phyloP scores from a whole-genome alignment of 129 eudicot species.

The Chrysanthemum lavandulifolium region DNA sequence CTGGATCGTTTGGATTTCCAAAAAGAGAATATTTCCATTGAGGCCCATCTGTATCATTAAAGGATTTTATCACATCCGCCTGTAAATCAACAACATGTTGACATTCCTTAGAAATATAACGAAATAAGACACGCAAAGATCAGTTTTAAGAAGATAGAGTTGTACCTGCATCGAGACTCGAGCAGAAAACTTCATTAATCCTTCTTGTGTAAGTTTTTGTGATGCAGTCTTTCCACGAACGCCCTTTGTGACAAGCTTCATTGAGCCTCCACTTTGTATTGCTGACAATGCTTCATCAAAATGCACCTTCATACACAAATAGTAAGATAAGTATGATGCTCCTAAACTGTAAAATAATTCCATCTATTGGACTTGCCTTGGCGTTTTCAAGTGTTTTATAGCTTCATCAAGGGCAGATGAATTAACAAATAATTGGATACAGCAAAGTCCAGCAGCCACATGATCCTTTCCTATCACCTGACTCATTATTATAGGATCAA shows the following conservation, averaged over 20 bases:
- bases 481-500: conserved; percentile 28
- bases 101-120: background rate
- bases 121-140: conserved; percentile 1
- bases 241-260: conserved; percentile 78
- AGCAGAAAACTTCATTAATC: conserved; percentile 86
- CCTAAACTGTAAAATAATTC: no score
- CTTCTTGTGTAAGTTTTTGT: conserved; percentile 91
- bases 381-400: conserved; percentile 84
- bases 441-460: conserved; percentile 98
- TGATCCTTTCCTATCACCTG: conserved; percentile 95
- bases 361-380: conserved; percentile 40
- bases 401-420: conserved; percentile 91
- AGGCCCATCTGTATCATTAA: conserved; percentile 88
- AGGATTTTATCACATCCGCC: conserved; percentile 89
- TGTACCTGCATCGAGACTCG: conserved; percentile 84
- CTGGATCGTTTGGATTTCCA: conserved; percentile 95
- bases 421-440: conserved; percentile 92
- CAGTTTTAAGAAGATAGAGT: background rate
- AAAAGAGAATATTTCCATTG: conserved; percentile 95
- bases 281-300: conserved; percentile 91
- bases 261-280: conserved; percentile 62
- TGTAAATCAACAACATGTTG: conserved; percentile 26
- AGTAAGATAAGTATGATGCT: background rate
- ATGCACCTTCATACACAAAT: conserved; percentile 59
- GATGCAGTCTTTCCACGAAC: conserved; percentile 83